Evolutionary conservation across 1,284 basidiomycete genomes (phyloP), one percentile per base, ranked within the genome.

Genomic region (Papiliotrema flavescens): DNA sequence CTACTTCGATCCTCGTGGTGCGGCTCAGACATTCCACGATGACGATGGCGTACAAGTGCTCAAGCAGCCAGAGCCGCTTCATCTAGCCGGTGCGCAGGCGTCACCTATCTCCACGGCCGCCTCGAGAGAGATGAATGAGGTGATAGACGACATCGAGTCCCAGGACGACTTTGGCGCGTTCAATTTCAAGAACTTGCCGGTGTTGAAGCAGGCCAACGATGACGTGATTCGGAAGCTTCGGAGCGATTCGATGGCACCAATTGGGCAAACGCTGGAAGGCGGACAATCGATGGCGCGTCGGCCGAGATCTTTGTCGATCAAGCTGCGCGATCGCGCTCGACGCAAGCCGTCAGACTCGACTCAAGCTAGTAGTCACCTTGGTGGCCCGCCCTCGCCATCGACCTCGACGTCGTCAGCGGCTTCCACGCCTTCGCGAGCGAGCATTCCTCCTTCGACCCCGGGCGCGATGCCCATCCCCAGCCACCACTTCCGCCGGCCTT

Each of bases 181-280:
- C 79, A 93, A 87, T 74, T 99, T 94, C 84, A 98, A 98, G 81
- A 99, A 99, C 69, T 75, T 98, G 46, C 92, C 93, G 0, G 85
- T 98, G 11, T 80, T 98, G 71, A 98, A 98, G 79, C 93, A 98
- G 76, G 93, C 92, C 22, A 99, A 99, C 73, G 96, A 99, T 76
- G 94, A 98, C 72, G 87, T 98, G 62, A 96, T 99, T 67, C 85
- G 91, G 55, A 95, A 96, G 77, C 82, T 98, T 72, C 72, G 77
- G 11, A 71, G 71, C 34, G 80, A 81, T 52, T 77, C 76, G 39
- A 64, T 75, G 54, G 64, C 62, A 0, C 66, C 68, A 19, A 60
- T 61, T 7, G 56, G 54, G 15, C 63, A 65, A 47, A 51, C 67
- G 1, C 54, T 66, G 6, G 64, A 67, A 26, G 58, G 55, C 22